A percentile compares a stretch with the other conserved stretches of the same genome.
phyloP scores from a whole-genome alignment of 345 rosid species.

The Syzygium oleosum region DNA sequence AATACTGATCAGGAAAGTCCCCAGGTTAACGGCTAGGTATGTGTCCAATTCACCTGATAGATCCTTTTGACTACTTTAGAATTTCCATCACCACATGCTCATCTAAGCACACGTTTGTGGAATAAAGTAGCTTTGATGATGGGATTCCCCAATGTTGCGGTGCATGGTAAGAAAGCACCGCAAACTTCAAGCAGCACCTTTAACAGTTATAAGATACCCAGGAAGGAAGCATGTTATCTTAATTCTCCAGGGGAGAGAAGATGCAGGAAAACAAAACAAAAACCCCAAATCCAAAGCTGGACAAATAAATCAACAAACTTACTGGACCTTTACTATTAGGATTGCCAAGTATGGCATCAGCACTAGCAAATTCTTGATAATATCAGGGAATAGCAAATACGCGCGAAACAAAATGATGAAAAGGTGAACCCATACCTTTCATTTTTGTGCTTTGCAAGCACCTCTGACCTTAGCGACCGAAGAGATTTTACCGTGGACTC shows the following conservation, averaged over 20 bases:
- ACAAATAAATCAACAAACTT: neutral
- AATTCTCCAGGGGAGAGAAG: neutral
- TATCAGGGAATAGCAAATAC: neutral
- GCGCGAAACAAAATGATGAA: neutral
- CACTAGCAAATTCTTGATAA: neutral
- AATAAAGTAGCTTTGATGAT: neutral
- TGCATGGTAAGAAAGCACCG: neutral
- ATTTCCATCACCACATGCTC: neutral
- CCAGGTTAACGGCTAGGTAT: neutral
- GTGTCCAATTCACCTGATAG: neutral
- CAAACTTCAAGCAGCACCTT: neutral
- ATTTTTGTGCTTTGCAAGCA: constrained; percentile 65
- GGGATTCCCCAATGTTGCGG: neutral
- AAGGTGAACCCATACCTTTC: constrained; percentile 37
- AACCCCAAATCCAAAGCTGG: neutral
- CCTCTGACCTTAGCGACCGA: constrained; percentile 69
- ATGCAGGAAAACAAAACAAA: neutral
- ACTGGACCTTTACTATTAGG: neutral
- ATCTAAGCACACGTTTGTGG: neutral
- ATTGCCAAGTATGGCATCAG: neutral
- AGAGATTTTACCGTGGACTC: constrained; percentile 60
- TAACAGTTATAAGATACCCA: neutral
- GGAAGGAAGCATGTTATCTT: neutral
- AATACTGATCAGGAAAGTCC: neutral
- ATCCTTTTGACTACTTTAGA: neutral